phyloP scores from a whole-genome alignment of 495 filamentous ascomycete species.

The Coniosporium apollinis region DNA sequence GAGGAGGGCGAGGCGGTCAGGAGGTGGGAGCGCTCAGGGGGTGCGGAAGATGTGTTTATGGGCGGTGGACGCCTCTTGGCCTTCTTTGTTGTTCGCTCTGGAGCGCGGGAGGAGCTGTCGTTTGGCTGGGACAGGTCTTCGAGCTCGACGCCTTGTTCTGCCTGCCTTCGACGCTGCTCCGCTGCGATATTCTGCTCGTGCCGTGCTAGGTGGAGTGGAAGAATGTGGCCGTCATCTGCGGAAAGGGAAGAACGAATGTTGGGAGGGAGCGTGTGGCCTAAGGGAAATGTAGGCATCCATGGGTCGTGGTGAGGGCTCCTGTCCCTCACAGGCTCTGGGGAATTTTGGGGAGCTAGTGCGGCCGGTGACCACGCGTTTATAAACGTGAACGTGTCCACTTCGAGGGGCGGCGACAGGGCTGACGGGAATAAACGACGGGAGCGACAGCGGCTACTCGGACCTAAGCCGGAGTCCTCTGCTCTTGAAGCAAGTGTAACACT shows the following conservation, averaged over 20 bases:
- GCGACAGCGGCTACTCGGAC: too few relatives aligned
- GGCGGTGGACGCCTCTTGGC: conserved; percentile 1
- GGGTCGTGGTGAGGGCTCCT: conserved; percentile 6
- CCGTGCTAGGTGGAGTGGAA: neutral
- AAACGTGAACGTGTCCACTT: too few relatives aligned
- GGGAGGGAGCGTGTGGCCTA: conserved; percentile 13
- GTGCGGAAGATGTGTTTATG: conserved; percentile 1
- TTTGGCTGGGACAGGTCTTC: neutral
- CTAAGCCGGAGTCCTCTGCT: too few relatives aligned
- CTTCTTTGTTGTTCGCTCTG: neutral
- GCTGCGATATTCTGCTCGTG: too few relatives aligned
- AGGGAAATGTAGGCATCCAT: conserved; percentile 21
- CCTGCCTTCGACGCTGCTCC: too few relatives aligned
- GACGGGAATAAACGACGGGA: too few relatives aligned
- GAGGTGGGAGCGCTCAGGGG: conserved; percentile 10
- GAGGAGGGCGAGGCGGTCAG: neutral
- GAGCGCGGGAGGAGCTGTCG: neutral
- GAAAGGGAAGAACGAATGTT: conserved; percentile 9
- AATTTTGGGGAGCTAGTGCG: too few relatives aligned
- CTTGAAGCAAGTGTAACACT: too few relatives aligned
- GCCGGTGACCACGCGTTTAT: too few relatives aligned
- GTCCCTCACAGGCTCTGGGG: too few relatives aligned
- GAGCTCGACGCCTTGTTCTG: neutral
- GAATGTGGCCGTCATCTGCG: neutral
- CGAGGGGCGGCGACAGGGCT: too few relatives aligned